A percentile compares a stretch with the other conserved stretches of the same genome.
Conservation (phyloP, 2,329 filamentous ascomycete species). For the Gliomastix tumulicola region DNA sequence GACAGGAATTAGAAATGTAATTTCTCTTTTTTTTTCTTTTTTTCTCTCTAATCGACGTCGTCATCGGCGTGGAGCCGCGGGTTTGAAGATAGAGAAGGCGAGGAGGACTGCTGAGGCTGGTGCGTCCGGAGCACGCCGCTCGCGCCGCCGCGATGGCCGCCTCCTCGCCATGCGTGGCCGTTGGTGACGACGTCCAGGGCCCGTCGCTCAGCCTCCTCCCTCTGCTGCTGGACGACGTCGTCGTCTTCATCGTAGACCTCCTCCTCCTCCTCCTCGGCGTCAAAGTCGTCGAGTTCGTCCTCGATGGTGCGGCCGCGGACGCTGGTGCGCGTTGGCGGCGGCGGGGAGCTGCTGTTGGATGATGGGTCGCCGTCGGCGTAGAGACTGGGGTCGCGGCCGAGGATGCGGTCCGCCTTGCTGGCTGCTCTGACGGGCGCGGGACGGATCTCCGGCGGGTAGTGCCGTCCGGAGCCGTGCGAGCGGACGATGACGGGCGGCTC, state of each 20-base stretch:
- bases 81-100: neutral
- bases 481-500: conserved; percentile 10
- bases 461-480: conserved; percentile 12
- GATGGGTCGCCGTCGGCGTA: conserved; percentile 47
- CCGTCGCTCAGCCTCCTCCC: conserved; percentile 35
- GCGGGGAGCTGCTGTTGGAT: too few relatives aligned
- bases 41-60: conserved; percentile 21
- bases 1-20: conserved; percentile 1
- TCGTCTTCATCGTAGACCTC: conserved; percentile 15
- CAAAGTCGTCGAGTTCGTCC: conserved; percentile 32
- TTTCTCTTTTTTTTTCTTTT: too few relatives aligned
- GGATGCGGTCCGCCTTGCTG: conserved; percentile 51
- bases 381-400: conserved; percentile 49
- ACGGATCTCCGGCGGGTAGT: conserved; percentile 12
- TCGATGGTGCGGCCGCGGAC: conserved; percentile 35
- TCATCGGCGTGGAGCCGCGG: conserved; percentile 14
- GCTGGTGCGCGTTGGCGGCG: conserved; percentile 39
- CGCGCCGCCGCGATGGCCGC: conserved; percentile 31
- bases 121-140: conserved; percentile 32
- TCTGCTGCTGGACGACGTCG: conserved; percentile 24
- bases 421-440: conserved; percentile 23
- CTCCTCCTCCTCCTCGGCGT: conserved; percentile 15
- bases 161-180: too few relatives aligned
- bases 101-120: conserved; percentile 10
- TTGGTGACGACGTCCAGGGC: conserved; percentile 35